Evolutionary conservation across 352 stramenopile genomes (phyloP).

Genomic region (Phytophthora agathidicida): DNA sequence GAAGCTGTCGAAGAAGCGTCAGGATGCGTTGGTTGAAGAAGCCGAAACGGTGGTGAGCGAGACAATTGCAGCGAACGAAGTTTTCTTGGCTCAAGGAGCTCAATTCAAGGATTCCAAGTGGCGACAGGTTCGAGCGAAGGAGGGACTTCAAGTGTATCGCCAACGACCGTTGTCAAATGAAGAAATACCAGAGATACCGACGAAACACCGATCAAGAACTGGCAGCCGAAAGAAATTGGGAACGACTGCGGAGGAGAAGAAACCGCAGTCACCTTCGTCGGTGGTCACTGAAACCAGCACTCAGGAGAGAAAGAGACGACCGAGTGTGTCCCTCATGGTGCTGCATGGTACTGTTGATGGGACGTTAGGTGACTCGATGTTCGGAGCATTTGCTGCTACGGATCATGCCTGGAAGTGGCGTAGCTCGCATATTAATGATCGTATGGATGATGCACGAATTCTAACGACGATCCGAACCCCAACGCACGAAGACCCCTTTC

Average conservation of each 20-base stretch:
- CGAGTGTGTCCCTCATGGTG: slow-evolving; percentile 44
- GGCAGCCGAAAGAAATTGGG: slow-evolving; percentile 4
- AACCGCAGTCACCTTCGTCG: slow-evolving; percentile 3
- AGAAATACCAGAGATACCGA: background rate
- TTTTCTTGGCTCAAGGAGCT: slow-evolving; percentile 32
- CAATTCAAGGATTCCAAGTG: slow-evolving; percentile 38
- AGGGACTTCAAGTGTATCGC: slow-evolving; percentile 45
- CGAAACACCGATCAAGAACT: background rate
- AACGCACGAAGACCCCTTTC: slow-evolving; percentile 43
- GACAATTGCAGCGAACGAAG: slow-evolving; percentile 46
- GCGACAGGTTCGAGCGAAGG: slow-evolving; percentile 43
- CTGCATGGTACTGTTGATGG: slow-evolving; percentile 47
- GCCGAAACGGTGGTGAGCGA: slow-evolving; percentile 44
- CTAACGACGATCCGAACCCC: slow-evolving; percentile 41
- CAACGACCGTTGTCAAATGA: slow-evolving; percentile 13
- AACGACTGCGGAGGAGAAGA: background rate
- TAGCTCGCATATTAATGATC: slow-evolving; percentile 48
- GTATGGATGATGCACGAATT: slow-evolving; percentile 49
- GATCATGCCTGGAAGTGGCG: slow-evolving; percentile 48
- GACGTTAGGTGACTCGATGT: slow-evolving; percentile 53
- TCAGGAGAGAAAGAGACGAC: slow-evolving; percentile 25
- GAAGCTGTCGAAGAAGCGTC: slow-evolving; percentile 29
- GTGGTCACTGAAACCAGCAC: slow-evolving; percentile 14
- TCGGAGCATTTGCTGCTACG: slow-evolving; percentile 47
- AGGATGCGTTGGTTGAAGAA: slow-evolving; percentile 37